Evolutionary conservation across 495 filamentous ascomycete genomes (phyloP), one percentile per base, ranked within the genome.

Genomic region (Neurospora sp.): DNA sequence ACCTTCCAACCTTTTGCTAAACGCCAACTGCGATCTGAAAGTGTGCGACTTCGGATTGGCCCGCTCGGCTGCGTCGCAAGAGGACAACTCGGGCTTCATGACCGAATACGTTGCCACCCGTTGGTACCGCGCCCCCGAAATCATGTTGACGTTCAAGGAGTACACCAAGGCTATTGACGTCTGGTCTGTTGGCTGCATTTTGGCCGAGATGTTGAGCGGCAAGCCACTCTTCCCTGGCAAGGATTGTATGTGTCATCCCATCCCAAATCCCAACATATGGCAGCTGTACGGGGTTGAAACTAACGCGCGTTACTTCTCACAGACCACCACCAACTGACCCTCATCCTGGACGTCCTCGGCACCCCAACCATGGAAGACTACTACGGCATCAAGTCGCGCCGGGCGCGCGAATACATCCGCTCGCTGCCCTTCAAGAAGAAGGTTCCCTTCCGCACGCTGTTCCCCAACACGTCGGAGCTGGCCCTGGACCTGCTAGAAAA

Each of bases 361-460:
- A 99, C 96, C 12, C 96, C 96, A 5, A 99, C 96, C 4, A 99
- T 99, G 96, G 96, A 99, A 82, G 96, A 99, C 78, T 99, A 99
- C 88, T 99, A 99, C 75, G 96, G 96, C 72, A 99, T 99, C 89
- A 98, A 98, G 84, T 99, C 96, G 48, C 92, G 96, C 73, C 92
- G 96, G 75, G 96, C 96, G 37, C 91, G 96, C 74, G 96, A 99
- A 83, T 99, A 99, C 84, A 99, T 99, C 81, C 94, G 96, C 48
- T 97, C 94, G 66, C 90, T 99, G 44, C 96, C 96, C n/a, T 99
- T 99, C 88, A 99, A 98, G 90, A 99, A 99, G 92, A 98, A 97
- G 89, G 95, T 98, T 69, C 95, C 96, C 0, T 96, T 98, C 90
- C 93, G 94, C 79, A 91, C 91, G 44, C 90, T 99, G 84, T 99